Conservation (phyloP, 1,284 basidiomycete species). For the Papiliotrema nemorosa region DNA sequence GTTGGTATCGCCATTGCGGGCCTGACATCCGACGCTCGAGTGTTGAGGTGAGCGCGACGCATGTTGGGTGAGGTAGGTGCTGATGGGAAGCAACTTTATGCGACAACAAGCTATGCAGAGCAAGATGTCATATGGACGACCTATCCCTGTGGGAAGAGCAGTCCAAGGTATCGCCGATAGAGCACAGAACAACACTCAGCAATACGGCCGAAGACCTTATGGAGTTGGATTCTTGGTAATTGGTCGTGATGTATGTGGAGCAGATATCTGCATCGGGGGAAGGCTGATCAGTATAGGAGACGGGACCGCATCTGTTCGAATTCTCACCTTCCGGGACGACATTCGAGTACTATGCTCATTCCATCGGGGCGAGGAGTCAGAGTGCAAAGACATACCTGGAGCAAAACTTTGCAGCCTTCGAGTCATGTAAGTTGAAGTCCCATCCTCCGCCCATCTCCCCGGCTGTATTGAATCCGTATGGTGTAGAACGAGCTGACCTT, state of each 20-base stretch:
- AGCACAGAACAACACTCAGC: conserved; percentile 98
- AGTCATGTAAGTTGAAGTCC: conserved; percentile 71
- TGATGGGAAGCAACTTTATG: conserved; percentile 83
- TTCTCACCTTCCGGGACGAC: conserved; percentile 97
- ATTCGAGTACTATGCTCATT: conserved; percentile 98
- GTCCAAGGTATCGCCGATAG: conserved; percentile 94
- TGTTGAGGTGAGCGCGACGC: conserved; percentile 67
- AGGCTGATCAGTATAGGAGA: conserved; percentile 53
- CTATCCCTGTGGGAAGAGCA: conserved; percentile 87
- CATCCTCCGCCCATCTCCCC: too few relatives aligned
- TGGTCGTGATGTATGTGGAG: conserved; percentile 67
- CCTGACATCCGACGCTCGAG: conserved; percentile 94
- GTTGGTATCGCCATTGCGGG: conserved; percentile 98
- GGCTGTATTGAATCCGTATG: too few relatives aligned
- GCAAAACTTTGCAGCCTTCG: conserved; percentile 84
- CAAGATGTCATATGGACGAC: conserved; percentile 90
- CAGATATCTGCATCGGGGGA: background rate
- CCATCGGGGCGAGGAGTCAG: conserved; percentile 94
- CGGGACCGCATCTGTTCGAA: conserved; percentile 95
- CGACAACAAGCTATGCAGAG: conserved; percentile 95
- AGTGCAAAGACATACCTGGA: conserved; percentile 98
- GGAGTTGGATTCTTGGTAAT: conserved; percentile 98
- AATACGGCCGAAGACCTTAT: conserved; percentile 95
- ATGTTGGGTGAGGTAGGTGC: background rate
- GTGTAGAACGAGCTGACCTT: background rate